A percentile compares a stretch with the other conserved stretches of the same genome.
Conservation (phyloP, 1,284 basidiomycete genomes). For the Mycosarcoma maydis region DNA sequence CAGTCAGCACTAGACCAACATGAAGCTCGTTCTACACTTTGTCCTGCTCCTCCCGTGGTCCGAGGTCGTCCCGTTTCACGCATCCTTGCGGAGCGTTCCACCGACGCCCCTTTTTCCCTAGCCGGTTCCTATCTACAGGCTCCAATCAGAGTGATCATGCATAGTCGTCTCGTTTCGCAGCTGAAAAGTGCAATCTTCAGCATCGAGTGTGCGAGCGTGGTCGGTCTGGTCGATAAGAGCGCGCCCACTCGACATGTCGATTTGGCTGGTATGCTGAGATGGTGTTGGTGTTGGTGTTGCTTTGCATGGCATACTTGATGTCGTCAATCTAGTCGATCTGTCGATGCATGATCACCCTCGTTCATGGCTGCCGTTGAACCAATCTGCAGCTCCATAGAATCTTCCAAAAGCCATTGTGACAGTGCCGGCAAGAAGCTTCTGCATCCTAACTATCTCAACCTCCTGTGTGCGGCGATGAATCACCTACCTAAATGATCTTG, state of each 20-base stretch:
- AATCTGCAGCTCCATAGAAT: background rate
- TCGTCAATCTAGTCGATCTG: conserved; percentile 15
- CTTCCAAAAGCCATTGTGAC: conserved; percentile 6
- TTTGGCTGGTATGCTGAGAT: background rate
- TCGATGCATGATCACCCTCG: conserved; percentile 35
- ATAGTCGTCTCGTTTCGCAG: no score
- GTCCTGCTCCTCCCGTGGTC: conserved; percentile 10
- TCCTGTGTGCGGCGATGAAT: background rate
- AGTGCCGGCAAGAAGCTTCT: conserved; percentile 22
- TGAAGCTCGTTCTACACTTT: conserved; percentile 47
- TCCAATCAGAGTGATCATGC: no score
- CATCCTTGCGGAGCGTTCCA: conserved; percentile 36
- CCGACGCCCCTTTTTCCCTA: conserved; percentile 8
- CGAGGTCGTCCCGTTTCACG: conserved; percentile 31
- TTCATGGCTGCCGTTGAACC: conserved; percentile 2
- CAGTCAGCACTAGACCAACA: conserved; percentile 57
- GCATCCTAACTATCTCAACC: conserved; percentile 19
- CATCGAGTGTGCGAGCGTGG: no score
- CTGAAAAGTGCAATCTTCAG: no score
- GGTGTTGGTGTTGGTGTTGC: no score
- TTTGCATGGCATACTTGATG: background rate
- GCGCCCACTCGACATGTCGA: no score
- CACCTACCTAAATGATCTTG: conserved; percentile 45
- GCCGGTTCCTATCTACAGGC: no score
- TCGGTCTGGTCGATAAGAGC: no score